Conservation (phyloP, 2,329 filamentous ascomycete species). For the Penicillium sp. region DNA sequence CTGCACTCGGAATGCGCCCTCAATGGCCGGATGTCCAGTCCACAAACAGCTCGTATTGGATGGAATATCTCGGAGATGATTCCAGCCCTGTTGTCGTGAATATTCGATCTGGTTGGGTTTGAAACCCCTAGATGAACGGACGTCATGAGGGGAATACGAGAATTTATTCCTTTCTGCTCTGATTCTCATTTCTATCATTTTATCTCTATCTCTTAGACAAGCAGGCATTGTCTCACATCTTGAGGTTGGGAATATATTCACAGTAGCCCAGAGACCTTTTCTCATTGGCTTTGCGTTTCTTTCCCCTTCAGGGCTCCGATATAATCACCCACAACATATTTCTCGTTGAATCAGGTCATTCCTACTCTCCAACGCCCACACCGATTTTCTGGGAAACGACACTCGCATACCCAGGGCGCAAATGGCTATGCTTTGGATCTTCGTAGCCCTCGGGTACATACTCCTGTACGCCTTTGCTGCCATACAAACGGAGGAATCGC, state of each 20-base stretch:
- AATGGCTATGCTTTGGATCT: slow-evolving; percentile 34
- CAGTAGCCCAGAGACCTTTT: background rate
- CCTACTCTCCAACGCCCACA: background rate
- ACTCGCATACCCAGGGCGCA: background rate
- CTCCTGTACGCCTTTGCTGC: slow-evolving; percentile 37
- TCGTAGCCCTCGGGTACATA: slow-evolving; percentile 37
- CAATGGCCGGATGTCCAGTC: slow-evolving; percentile 11
- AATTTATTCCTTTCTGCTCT: background rate
- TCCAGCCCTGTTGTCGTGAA: slow-evolving; percentile 1
- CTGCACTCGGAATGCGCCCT: slow-evolving; percentile 5
- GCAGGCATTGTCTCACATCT: slow-evolving; percentile 10
- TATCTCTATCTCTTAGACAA: background rate
- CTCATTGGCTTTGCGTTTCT: background rate
- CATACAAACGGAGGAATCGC: slow-evolving; percentile 19
- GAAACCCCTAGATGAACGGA: slow-evolving; percentile 9
- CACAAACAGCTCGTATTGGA: slow-evolving; percentile 19
- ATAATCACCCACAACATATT: background rate
- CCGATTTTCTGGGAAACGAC: slow-evolving; percentile 2
- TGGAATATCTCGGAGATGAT: slow-evolving; percentile 18
- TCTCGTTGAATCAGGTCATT: background rate
- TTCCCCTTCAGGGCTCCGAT: too few species aligned
- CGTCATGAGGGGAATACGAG: background rate
- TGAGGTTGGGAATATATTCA: background rate
- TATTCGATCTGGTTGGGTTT: slow-evolving; percentile 18
- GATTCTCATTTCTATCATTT: background rate